Conservation (phyloP, 768 basidiomycete species). For the Mycena filopes region DNA sequence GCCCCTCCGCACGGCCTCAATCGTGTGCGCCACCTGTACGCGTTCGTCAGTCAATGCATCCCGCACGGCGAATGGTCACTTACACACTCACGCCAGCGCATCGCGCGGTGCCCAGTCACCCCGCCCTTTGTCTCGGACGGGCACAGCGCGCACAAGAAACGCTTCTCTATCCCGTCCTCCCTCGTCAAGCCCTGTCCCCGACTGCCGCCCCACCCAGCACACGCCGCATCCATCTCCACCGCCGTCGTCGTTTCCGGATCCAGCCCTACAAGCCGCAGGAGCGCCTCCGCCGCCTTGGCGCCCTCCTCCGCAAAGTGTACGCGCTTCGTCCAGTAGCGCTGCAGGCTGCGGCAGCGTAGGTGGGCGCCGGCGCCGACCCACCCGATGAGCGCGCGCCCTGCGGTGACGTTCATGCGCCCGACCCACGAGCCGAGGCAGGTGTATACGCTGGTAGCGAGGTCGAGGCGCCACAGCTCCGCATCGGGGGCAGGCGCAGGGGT, state of each 20-base stretch:
- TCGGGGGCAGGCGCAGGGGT: neutral
- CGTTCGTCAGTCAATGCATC: neutral
- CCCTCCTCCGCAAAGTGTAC: constrained; percentile 34
- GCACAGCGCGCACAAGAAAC: constrained; percentile 27
- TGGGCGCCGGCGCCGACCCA: constrained; percentile 38
- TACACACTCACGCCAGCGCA: constrained; percentile 33
- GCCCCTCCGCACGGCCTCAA: constrained; percentile 17
- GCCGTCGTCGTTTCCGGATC: constrained; percentile 31
- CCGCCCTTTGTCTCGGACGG: neutral
- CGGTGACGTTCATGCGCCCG: constrained; percentile 7
- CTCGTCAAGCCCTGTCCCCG: neutral
- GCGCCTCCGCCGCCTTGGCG: constrained; percentile 29
- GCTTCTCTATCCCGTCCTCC: constrained; percentile 10
- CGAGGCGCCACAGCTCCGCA: neutral
- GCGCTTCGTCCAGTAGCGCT: constrained; percentile 30
- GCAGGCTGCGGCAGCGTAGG: constrained; percentile 33
- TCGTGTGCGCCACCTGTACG: constrained; percentile 24
- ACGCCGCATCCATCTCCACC: constrained; percentile 33
- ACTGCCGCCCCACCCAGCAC: neutral
- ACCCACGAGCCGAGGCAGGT: constrained; percentile 37
- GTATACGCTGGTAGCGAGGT: constrained; percentile 30
- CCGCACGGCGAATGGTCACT: neutral
- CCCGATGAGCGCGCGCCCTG: constrained; percentile 36
- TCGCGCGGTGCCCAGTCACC: constrained; percentile 18
- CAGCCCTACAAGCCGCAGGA: constrained; percentile 31